Percentiles rank a stretch among this genome's conserved stretches.
Evolutionary conservation across 2,329 filamentous ascomycete genomes (phyloP).

Genomic region (Dothistroma pini): DNA sequence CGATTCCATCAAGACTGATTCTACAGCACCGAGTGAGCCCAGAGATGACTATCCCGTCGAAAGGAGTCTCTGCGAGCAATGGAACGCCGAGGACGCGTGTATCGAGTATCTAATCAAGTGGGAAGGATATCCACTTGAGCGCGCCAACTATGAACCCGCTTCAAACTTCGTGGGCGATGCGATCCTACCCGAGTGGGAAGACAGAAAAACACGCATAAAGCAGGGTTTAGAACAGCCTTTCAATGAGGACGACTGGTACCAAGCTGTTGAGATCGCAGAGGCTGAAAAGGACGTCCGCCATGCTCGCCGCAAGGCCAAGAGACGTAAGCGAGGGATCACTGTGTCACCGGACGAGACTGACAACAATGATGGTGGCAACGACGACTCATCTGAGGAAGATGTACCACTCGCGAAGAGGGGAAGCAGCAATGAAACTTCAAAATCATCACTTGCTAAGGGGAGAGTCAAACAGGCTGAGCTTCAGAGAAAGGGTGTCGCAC

Average conservation of each 20-base stretch:
- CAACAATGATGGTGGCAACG: constrained; percentile 12
- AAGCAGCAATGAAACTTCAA: neutral
- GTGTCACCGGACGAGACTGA: constrained; percentile 13
- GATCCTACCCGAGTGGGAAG: constrained; percentile 24
- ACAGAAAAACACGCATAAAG: constrained; percentile 17
- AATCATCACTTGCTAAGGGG: neutral
- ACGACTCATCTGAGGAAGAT: constrained; percentile 10
- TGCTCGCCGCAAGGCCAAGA: constrained; percentile 27
- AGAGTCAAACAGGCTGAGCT: constrained; percentile 2
- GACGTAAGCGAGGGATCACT: constrained; percentile 19
- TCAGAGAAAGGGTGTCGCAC: constrained; percentile 24
- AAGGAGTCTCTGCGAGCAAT: constrained; percentile 27
- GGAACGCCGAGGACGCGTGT: constrained; percentile 6
- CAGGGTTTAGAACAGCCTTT: constrained; percentile 23
- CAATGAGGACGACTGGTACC: constrained; percentile 23
- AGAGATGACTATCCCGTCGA: constrained; percentile 31
- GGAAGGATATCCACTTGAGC: constrained; percentile 29
- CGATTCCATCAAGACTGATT: constrained; percentile 30
- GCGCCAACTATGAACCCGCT: constrained; percentile 32
- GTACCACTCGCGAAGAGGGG: neutral
- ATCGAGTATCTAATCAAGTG: constrained; percentile 32
- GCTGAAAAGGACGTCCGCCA: constrained; percentile 13
- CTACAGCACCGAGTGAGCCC: constrained; percentile 24
- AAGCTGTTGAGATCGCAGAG: constrained; percentile 11
- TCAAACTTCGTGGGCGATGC: constrained; percentile 16